These are phyloP conservation scores for Peniophora sp. DNA, from an alignment of 1,284 basidiomycete genomes.

Conservation along the genomic window DNA sequence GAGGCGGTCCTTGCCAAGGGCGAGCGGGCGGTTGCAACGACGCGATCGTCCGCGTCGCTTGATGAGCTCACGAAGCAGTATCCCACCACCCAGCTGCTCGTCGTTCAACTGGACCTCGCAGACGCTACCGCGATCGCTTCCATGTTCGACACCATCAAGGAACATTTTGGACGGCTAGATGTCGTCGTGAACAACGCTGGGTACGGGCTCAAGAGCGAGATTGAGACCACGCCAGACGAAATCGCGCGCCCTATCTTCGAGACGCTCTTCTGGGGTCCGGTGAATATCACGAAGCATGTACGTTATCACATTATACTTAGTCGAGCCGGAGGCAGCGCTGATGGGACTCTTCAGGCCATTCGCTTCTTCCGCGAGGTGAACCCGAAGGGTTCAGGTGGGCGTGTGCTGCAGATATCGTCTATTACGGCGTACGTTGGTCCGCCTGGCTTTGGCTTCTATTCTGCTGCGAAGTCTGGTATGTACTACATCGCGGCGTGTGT, in stretches of 20 bases:
- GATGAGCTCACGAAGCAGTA: conserved; percentile 10
- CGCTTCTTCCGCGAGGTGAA: conserved; percentile 20
- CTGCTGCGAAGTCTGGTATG: too few species aligned
- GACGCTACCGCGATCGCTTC: conserved; percentile 5
- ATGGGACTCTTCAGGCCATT: too few species aligned
- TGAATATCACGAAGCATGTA: conserved; percentile 13
- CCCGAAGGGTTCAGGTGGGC: conserved; percentile 20
- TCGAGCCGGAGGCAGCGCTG: too few species aligned
- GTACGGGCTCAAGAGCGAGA: conserved; percentile 9
- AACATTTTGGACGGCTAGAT: conserved; percentile 13
- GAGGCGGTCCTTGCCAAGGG: conserved; percentile 9
- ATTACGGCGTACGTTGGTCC: conserved; percentile 22
- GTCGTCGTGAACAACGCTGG: conserved; percentile 16
- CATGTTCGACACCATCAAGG: conserved; percentile 7
- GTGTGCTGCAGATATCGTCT: conserved; percentile 26
- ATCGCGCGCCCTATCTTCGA: conserved; percentile 15
- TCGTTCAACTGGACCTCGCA: conserved; percentile 12
- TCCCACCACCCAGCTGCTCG: conserved; percentile 8
- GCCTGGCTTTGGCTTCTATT: conserved; percentile 24
- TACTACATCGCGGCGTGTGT: too few species aligned
- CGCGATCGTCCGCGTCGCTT: conserved; percentile 11
- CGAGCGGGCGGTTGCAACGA: conserved; percentile 12
- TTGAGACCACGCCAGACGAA: conserved; percentile 15
- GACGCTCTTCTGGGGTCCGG: conserved; percentile 18
- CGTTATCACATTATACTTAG: too few species aligned